Base-by-base conservation (phyloP, 78 protist genomes). In the Protostelium mycophagum region DNA sequence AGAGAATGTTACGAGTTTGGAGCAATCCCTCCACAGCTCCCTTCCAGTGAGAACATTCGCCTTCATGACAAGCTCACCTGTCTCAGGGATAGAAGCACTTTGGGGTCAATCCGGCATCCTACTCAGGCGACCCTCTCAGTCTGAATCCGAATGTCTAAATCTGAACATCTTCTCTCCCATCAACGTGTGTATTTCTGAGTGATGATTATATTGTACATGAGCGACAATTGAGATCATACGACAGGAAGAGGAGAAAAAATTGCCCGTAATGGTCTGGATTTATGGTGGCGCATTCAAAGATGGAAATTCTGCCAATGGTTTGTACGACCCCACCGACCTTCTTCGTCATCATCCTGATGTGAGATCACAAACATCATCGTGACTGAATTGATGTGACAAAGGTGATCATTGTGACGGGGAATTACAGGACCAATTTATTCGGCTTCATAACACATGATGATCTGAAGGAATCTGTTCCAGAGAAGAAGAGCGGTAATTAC, bases 361-460 rank as follows among this genome's bases (percentile, higher is more conserved):
- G 73, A 51, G 16, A 25, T 16, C 5, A 16, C 5, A 51, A 5
- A 51, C 73, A 51, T 51, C 73, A 51, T 51, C 16, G 31, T 51
- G 31, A 51, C 73, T 25, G n/a, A n/a, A 16, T 16, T 51, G 31
- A 51, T 51, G 5, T 16, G 5, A 35, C 91, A 29, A 63, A 84
- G 86, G 90, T 91, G 1, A 88, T 91, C 34, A 37, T 92, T 1
- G 91, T 92, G 28, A 86, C 35, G 5, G 90, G 87, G 35, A 89
- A 88, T 36, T 92, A 92, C 86, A 28, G 94, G 34, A 37, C 88
- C 28, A 92, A 92, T 89, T 89, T 86, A 36, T 63, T 92, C 28
- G 94, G 94, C 16, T 89, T 92, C 39, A 51, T 51, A 5, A 25
- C 31, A 25, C 73, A 51, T 16, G 73, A 51, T 51, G 73, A 51